phyloP scores from a whole-genome alignment of 1,139 yeast genomes.

The Hansenula sp. region DNA sequence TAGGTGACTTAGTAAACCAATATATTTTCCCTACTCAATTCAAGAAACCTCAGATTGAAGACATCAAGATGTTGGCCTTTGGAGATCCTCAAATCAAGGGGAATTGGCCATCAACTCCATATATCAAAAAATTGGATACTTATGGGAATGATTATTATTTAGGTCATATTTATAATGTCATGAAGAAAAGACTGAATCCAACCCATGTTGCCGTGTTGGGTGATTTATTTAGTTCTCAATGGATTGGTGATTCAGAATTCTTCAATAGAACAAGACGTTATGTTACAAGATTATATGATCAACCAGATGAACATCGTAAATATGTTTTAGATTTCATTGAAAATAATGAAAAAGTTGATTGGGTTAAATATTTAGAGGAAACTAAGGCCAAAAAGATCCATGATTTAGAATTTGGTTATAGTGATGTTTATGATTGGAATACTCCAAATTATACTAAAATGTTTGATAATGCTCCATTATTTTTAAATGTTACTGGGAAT shows the following conservation, averaged over 20 bases:
- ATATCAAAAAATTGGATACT: conserved; percentile 73
- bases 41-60: conserved; percentile 27
- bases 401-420: conserved; percentile 48
- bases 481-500: conserved; percentile 86
- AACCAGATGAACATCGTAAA: conserved; percentile 45
- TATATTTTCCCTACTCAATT: conserved; percentile 20
- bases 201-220: conserved; percentile 88
- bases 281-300: conserved; percentile 56
- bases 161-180: conserved; percentile 72
- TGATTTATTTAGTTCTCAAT: conserved; percentile 90
- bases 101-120: conserved; percentile 66
- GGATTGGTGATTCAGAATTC: conserved; percentile 89
- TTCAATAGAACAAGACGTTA: conserved; percentile 72
- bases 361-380: conserved; percentile 43
- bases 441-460: conserved; percentile 28
- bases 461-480: conserved; percentile 44
- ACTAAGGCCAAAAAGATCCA: conserved; percentile 38
- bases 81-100: conserved; percentile 99
- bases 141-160: conserved; percentile 85
- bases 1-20: conserved; percentile 33
- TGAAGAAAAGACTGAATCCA: conserved; percentile 64
- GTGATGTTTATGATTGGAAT: conserved; percentile 67
- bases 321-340: conserved; percentile 43
- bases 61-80: conserved; percentile 68
- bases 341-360: conserved; percentile 49